Evolutionary conservation across 148 eudicot species (phyloP).

Genomic region (Tetragonia tetragonoides): DNA sequence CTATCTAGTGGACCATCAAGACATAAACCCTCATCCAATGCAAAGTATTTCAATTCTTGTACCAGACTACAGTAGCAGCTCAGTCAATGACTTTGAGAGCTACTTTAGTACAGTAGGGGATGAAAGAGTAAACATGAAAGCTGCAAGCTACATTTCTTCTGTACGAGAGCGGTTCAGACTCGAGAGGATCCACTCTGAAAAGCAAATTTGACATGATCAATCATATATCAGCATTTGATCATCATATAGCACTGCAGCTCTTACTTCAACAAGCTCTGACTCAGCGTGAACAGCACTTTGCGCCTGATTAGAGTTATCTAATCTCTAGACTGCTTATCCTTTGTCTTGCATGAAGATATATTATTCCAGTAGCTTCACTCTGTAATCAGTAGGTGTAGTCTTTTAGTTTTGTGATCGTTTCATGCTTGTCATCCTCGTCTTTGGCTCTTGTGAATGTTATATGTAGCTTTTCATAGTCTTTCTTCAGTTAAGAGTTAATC

Average conservation of each 20-base stretch:
- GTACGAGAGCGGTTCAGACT: slow-evolving; percentile 59
- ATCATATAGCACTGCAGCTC: neutral
- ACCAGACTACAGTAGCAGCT: slow-evolving; percentile 14
- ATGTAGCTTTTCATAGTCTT: too few species aligned
- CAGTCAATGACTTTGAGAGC: slow-evolving; percentile 30
- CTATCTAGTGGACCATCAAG: slow-evolving; percentile 37
- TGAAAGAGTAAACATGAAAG: slow-evolving; percentile 56
- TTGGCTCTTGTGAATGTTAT: too few species aligned
- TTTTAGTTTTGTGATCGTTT: too few species aligned
- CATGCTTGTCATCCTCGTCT: too few species aligned
- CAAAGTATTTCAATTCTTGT: slow-evolving; percentile 32
- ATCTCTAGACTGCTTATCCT: neutral
- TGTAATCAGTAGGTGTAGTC: neutral
- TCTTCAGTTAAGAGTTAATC: too few species aligned
- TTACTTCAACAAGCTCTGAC: neutral
- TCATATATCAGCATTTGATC: neutral
- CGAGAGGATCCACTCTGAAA: slow-evolving; percentile 36
- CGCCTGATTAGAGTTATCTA: neutral
- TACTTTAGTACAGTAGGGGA: slow-evolving; percentile 33
- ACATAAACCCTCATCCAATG: slow-evolving; percentile 34
- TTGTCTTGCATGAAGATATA: neutral
- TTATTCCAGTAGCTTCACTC: neutral
- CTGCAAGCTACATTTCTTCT: slow-evolving; percentile 51
- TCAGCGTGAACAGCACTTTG: neutral
- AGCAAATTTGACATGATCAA: slow-evolving; percentile 21